A percentile compares a stretch with the other conserved stretches of the same genome.
Evolutionary conservation across 257 asterid genomes (phyloP).

Genomic region (Anisodus tanguticus): DNA sequence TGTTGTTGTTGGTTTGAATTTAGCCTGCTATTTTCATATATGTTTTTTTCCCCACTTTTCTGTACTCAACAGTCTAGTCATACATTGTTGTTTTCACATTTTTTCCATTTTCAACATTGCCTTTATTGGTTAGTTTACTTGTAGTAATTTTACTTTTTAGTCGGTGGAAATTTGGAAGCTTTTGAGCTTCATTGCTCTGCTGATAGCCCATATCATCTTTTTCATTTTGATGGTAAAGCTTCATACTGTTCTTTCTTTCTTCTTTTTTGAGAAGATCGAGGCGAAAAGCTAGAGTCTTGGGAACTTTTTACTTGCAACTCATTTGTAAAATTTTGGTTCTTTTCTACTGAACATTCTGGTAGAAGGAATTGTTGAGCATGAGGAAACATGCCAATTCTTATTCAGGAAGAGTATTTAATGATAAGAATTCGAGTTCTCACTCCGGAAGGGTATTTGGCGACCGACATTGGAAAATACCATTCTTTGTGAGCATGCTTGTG

Average conservation of each 20-base stretch:
- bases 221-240: slow-evolving; percentile 23
- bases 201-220: neutral
- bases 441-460: slow-evolving; percentile 75
- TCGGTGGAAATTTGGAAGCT: slow-evolving; percentile 29
- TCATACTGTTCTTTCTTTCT: neutral
- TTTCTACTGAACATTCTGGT: neutral
- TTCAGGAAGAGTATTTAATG: slow-evolving; percentile 74
- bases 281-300: slow-evolving; percentile 10
- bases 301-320: slow-evolving; percentile 18
- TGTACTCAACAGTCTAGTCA: neutral
- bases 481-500: slow-evolving; percentile 70
- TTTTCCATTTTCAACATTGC: neutral
- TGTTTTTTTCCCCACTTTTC: neutral
- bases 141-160: slow-evolving; percentile 24
- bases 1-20: no score
- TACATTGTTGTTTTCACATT: neutral
- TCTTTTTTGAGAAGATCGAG: neutral
- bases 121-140: neutral
- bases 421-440: slow-evolving; percentile 69
- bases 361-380: slow-evolving; percentile 39
- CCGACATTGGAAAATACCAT: slow-evolving; percentile 86
- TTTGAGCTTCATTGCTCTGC: slow-evolving; percentile 9
- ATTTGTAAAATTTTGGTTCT: slow-evolving; percentile 25
- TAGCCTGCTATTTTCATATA: no score
- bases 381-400: slow-evolving; percentile 64